Base-by-base conservation (phyloP, 345 rosid genomes). In the Rhodamnia rubescens region DNA sequence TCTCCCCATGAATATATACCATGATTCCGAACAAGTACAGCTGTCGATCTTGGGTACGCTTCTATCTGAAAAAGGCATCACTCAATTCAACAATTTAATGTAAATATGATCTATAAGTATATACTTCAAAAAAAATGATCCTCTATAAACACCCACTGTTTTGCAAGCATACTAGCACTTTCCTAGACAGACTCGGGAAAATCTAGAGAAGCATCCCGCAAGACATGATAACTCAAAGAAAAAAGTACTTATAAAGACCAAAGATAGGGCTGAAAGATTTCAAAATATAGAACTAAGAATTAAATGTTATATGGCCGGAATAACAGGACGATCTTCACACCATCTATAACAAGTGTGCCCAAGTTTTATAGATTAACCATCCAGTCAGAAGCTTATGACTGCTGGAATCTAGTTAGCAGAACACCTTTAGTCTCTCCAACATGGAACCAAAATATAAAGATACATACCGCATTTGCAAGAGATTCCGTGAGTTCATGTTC, bases 1-100 rank as follows among this genome's bases (percentile, higher is more conserved):
- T 97, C 99, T 86, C 99, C 99, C 99, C 99, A 97, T 78, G 95
- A 88, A 85, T 93, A 96, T 89, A 97, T 88, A 75, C 98, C 99
- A 74, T 97, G 99, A 87, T 97, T 97, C 86, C 98, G 95, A 84
- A 97, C 99, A 89, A 97, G 96, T 83, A 97, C 99, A 55, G 98
- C 98, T 24, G 99, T 97, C 85, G 98, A 87, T 90, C 93, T 96
- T 84, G 99, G 99, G 89, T 95, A 95, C 6, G 93, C 99, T 86
- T 93, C 95, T 83, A 97, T 92, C 99, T 95, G 89, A 51, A 89
- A 88, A 83, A 27, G 84, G 53, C 40, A 64, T 12, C 53, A 24
- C 75, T 24, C 52, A 82, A 53, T 53, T 4, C 44, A 51, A 36
- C n/a, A 27, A 16, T 24, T 40, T 8, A 24, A n/a, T 53, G 47